Evolutionary conservation across 2,329 filamentous ascomycete species (phyloP), one percentile per base, ranked within the genome.

Genomic region (Neofusicoccum kwambonambiense): DNA sequence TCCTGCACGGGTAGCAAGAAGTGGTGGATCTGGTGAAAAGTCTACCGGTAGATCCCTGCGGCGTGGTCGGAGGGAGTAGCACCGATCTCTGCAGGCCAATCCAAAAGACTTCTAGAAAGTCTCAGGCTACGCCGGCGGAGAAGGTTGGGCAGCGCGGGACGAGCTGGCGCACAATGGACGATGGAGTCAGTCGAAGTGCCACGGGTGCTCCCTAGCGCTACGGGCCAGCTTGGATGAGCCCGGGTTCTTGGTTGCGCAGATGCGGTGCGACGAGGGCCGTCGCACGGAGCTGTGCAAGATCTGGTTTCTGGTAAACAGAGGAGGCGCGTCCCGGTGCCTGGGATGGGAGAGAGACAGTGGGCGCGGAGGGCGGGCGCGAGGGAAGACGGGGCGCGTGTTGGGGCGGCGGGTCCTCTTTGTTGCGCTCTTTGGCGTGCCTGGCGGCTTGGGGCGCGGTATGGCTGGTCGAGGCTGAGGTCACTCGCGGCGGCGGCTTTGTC

Each of bases 211-310:
- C 67, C 70, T 75, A 75, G 69, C 71, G 71, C 73, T 74, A 78
- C 71, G 74, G 74, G 11, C 11, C 41, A 44, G 41, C 41, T 47
- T 60, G 42, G 74, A 74, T 70, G 66, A 71, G 68, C 76, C 79
- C 78, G 75, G 69, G 75, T 77, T 76, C 75, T 77, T 77, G 79
- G 79, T 79, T 76, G 79, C 76, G 79, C 78, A 81, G 78, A 78
- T 73, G 76, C 75, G 73, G 78, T 78, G 79, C 75, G 72, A 79
- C 79, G 76, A 57, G 50, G 70, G 70, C n/a, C 41, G 77, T 77
- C 66, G 71, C 71, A 77, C 74, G 44, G 70, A 69, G 71, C 75
- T 76, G 74, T 76, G 74, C 70, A 69, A 67, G 64, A 65, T 65
- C 56, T 61, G 64, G 64, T 58, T 45, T 52, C 39, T 56, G 56